A percentile compares a stretch with the other conserved stretches of the same genome.
These are phyloP conservation scores for Cyphellophora europaea DNA, from an alignment of 2,329 filamentous ascomycete genomes.

Conservation along the genomic window DNA sequence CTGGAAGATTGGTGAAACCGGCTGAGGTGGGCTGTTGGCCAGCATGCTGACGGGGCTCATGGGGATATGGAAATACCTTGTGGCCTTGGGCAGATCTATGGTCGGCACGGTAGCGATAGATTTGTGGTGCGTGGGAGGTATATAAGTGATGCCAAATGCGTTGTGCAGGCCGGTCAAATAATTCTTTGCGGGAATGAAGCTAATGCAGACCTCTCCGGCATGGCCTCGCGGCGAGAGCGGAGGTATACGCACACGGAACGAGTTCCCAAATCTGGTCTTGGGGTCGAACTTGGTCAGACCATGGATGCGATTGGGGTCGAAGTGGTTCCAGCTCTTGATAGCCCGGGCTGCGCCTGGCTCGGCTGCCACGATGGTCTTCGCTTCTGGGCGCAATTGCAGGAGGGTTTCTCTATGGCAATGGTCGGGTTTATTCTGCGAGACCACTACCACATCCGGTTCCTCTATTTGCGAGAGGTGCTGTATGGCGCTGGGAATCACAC, in stretches of 20 bases:
- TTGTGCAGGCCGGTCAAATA: slow-evolving; percentile 55
- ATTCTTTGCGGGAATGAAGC: slow-evolving; percentile 52
- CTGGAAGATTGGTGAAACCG: slow-evolving; percentile 4
- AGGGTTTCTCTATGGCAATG: slow-evolving; percentile 64
- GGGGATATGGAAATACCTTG: slow-evolving; percentile 16
- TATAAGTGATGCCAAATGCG: slow-evolving; percentile 64
- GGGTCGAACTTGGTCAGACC: slow-evolving; percentile 33
- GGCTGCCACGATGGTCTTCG: slow-evolving; percentile 55
- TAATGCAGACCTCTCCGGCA: slow-evolving; percentile 61
- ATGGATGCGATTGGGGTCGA: slow-evolving; percentile 41
- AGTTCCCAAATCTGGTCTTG: slow-evolving; percentile 28
- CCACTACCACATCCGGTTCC: slow-evolving; percentile 47
- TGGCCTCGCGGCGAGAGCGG: slow-evolving; percentile 42
- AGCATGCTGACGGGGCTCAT: slow-evolving; percentile 14
- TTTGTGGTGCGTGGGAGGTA: slow-evolving; percentile 37
- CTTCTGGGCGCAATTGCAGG: slow-evolving; percentile 48
- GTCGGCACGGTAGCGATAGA: slow-evolving; percentile 13
- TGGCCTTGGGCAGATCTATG: slow-evolving; percentile 15
- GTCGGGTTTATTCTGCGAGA: slow-evolving; percentile 56
- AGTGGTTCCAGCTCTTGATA: slow-evolving; percentile 61
- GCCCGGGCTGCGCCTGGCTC: slow-evolving; percentile 55
- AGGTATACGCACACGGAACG: slow-evolving; percentile 43
- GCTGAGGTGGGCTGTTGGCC: slow-evolving; percentile 12
- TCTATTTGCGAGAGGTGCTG: slow-evolving; percentile 46
- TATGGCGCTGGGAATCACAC: slow-evolving; percentile 47